Evolutionary conservation across 805 yeast genomes (phyloP), one percentile per base, ranked within the genome.

Genomic region (Yarrowia sp.): DNA sequence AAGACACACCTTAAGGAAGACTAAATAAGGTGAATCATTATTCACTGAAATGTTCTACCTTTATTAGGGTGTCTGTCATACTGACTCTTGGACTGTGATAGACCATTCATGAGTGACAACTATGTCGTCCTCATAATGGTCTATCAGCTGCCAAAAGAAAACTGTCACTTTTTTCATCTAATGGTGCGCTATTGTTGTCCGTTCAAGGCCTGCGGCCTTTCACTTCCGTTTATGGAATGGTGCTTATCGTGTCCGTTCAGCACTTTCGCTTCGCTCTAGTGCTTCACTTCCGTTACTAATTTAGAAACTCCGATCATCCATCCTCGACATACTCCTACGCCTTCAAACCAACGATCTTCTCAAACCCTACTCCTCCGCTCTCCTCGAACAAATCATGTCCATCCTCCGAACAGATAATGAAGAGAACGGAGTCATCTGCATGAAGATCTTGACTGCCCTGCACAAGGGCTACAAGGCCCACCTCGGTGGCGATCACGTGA

Each of bases 361-460:
- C 74, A 89, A 88, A 75, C 90, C 90, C 0, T 87, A 87, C 76
- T 87, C 93, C 0, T 79, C 80, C 42, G 82, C 82, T 45, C 83
- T 92, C 19, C 80, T 90, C 73, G 88, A 85, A 43, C 79, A 83
- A 10, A 79, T 94, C 67, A 86, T 88, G 73, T 77, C 81, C 26
- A 80, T 89, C 14, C 81, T 94, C 70, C 86, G 84, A 19, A 82
- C 80, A 15, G 99, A 96, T 75, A 95, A 95, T 76, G 99, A 96
- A 77, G 98, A 93, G 71, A 95, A 95, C 77, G 98, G 98, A 64
- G 91, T 92, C 0, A 82, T 92, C 65, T 89, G 97, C 77, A 87
- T 95, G 89, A 92, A 91, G 76, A 88, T 92, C 68, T 83, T 93
- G 63, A 91, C 98, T 16, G 85, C 89, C 40, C 80, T 94, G 59